These are phyloP conservation scores for Aspergillus olivimuriae DNA, from an alignment of 495 filamentous ascomycete genomes.

Conservation along the genomic window DNA sequence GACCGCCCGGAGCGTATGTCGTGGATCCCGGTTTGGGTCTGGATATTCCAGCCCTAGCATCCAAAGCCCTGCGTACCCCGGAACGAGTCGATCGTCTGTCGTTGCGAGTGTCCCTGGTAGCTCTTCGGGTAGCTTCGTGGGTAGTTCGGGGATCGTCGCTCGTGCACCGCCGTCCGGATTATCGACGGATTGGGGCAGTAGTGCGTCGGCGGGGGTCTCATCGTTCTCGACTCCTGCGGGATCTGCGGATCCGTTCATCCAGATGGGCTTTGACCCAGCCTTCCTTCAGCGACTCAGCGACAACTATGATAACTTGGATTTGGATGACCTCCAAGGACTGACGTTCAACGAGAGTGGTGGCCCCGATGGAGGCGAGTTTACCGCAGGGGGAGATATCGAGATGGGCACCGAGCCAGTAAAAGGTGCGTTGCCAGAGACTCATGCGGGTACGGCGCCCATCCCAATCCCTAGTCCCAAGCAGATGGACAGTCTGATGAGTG, in stretches of 20 bases:
- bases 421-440: not conserved
- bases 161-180: slow-evolving; percentile 23
- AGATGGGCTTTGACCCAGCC: slow-evolving; percentile 40
- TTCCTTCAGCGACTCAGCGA: slow-evolving; percentile 35
- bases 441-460: slow-evolving; percentile 7
- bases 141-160: slow-evolving; percentile 29
- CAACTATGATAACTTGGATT: slow-evolving; percentile 27
- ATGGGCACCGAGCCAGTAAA: slow-evolving; percentile 14
- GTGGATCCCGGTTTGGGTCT: slow-evolving; percentile 22
- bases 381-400: not conserved
- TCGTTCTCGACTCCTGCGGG: slow-evolving; percentile 28
- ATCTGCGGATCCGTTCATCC: slow-evolving; percentile 32
- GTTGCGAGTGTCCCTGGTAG: slow-evolving; percentile 33
- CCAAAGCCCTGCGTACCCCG: slow-evolving; percentile 30
- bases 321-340: slow-evolving; percentile 17
- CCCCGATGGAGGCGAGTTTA: not conserved
- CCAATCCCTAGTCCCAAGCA: slow-evolving; percentile 12
- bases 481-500: slow-evolving; percentile 9
- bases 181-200: slow-evolving; percentile 36
- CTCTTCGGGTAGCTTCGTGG: slow-evolving; percentile 35
- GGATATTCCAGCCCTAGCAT: slow-evolving; percentile 27
- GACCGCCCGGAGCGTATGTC: slow-evolving; percentile 19
- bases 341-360: slow-evolving; percentile 6
- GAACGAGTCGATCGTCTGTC: slow-evolving; percentile 31
- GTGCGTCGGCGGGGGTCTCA: slow-evolving; percentile 22